Evolutionary conservation across 345 rosid species (phyloP).

Genomic region (Eutrema yunnanense): DNA sequence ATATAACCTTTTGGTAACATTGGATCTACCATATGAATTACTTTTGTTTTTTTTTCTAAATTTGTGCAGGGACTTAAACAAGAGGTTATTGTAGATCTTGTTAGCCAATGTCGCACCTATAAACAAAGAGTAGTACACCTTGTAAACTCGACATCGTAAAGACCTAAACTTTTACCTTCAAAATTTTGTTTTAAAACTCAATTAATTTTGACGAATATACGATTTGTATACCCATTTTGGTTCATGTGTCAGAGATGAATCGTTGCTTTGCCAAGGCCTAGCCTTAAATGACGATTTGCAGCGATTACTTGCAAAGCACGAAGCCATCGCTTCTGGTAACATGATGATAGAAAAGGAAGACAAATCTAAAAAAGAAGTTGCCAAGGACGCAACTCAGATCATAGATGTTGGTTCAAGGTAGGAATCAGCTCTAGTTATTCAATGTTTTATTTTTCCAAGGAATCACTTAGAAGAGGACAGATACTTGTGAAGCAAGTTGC

Average conservation of each 20-base stretch:
- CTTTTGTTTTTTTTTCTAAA: background rate
- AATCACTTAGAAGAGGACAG: background rate
- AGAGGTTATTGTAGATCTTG: conserved; percentile 93
- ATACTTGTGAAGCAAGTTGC: background rate
- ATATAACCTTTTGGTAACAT: background rate
- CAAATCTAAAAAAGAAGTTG: conserved; percentile 40
- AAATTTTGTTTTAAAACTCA: background rate
- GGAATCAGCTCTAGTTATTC: background rate
- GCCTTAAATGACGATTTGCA: conserved; percentile 95
- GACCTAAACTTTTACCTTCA: background rate
- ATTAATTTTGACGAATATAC: background rate
- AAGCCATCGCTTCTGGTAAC: conserved; percentile 70
- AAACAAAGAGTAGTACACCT: conserved; percentile 98
- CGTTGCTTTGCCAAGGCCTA: conserved; percentile 86
- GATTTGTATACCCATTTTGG: background rate
- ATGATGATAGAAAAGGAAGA: conserved; percentile 26
- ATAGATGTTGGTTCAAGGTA: conserved; percentile 38
- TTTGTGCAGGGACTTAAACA: conserved; percentile 73
- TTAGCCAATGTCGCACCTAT: conserved; percentile 90
- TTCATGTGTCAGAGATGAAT: conserved; percentile 66
- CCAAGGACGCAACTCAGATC: conserved; percentile 36
- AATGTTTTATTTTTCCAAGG: background rate
- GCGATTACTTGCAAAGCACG: conserved; percentile 81
- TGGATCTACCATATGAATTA: background rate
- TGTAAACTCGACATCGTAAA: conserved; percentile 95